Evolutionary conservation across 2,329 filamentous ascomycete species (phyloP).

Genomic region (Exophiala aquamarina): DNA sequence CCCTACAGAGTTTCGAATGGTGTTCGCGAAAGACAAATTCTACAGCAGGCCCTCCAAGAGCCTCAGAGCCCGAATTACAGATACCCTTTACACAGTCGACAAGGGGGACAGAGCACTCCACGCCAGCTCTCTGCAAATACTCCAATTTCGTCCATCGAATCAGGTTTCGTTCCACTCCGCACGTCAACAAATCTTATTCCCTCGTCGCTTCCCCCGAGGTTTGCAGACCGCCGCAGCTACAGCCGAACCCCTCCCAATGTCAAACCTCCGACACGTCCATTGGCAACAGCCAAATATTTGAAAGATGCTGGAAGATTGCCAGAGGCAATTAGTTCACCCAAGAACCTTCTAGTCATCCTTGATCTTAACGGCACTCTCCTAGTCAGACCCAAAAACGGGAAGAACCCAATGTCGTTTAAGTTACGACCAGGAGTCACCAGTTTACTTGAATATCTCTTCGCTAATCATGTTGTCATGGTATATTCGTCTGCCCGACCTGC

Average conservation of each 20-base stretch:
- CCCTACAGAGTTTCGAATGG: conserved; percentile 23
- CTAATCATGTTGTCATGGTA: conserved; percentile 76
- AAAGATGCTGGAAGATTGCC: conserved; percentile 50
- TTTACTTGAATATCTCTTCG: conserved; percentile 74
- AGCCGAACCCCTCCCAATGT: conserved; percentile 4
- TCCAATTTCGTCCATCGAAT: conserved; percentile 16
- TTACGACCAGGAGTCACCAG: conserved; percentile 64
- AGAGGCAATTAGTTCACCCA: conserved; percentile 45
- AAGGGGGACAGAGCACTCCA: conserved; percentile 13
- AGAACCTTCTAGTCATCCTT: conserved; percentile 75
- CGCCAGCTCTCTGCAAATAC: conserved; percentile 5
- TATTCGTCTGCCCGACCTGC: conserved; percentile 82
- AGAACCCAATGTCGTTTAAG: conserved; percentile 55
- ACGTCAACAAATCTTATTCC: not conserved
- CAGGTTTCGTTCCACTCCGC: not conserved
- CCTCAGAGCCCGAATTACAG: not conserved
- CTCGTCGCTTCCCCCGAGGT: not conserved
- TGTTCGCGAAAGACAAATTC: conserved; percentile 10
- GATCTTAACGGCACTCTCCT: conserved; percentile 94
- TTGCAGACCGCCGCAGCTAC: not conserved
- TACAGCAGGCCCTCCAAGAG: conserved; percentile 7
- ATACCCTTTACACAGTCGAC: conserved; percentile 14
- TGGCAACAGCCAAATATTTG: conserved; percentile 63
- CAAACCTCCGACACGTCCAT: conserved; percentile 47
- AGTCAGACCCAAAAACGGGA: conserved; percentile 59